Conservation (phyloP, 179 eudicot species). For the Amaranthus tricolor region DNA sequence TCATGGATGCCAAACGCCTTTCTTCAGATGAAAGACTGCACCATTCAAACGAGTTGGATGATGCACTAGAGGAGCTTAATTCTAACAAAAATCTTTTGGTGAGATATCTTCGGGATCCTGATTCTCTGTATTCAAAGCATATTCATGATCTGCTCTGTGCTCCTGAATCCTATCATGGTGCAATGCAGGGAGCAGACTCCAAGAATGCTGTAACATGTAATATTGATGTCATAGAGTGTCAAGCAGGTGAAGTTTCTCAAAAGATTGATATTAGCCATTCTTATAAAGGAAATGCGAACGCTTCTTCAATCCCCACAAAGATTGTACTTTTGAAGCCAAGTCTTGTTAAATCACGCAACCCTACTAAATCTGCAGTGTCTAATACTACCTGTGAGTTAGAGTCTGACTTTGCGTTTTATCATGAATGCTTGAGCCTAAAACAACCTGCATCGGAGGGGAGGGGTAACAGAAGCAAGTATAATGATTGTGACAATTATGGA, state of each 20-base stretch:
- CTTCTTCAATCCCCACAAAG: conserved; percentile 43
- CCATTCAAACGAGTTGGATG: conserved; percentile 47
- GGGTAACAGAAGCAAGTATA: no score
- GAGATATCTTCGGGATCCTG: conserved; percentile 59
- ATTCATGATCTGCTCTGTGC: conserved; percentile 47
- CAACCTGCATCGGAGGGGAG: no score
- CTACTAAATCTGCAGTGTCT: conserved; percentile 39
- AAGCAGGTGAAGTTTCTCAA: conserved; percentile 24
- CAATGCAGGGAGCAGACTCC: conserved; percentile 42
- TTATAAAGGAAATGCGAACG: conserved; percentile 32
- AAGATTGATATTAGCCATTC: conserved; percentile 39
- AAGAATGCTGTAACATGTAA: conserved; percentile 33
- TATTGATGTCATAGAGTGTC: conserved; percentile 27
- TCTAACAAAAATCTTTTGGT: conserved; percentile 58
- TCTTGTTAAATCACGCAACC: conserved; percentile 40
- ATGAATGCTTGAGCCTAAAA: neutral
- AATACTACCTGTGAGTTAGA: conserved; percentile 29
- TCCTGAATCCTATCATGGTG: conserved; percentile 35
- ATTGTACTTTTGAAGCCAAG: conserved; percentile 92
- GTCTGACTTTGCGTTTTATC: conserved; percentile 31
- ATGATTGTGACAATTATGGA: conserved; percentile 25
- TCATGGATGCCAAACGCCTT: conserved; percentile 49
- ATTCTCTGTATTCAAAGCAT: conserved; percentile 63
- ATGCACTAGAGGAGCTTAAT: conserved; percentile 50
- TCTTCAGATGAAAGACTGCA: conserved; percentile 55